A percentile compares a stretch with the other conserved stretches of the same genome.
Evolutionary conservation across 2,329 filamentous ascomycete species (phyloP).

Genomic region (Trichoderma sp.): DNA sequence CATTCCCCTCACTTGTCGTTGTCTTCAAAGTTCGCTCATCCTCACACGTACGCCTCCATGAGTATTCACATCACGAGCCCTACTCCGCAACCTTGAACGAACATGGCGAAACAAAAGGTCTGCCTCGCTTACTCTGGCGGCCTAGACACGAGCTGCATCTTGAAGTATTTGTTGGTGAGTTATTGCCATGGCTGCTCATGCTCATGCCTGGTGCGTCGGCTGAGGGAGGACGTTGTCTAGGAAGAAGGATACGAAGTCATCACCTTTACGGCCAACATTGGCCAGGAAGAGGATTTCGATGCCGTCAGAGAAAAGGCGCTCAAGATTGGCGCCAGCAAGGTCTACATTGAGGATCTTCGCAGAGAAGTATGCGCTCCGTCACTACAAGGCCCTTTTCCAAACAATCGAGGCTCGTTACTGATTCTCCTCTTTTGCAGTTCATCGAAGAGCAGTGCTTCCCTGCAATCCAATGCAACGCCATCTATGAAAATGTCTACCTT

Average conservation of each 20-base stretch:
- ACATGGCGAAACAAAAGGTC: too few relatives aligned
- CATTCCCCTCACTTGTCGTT: neutral
- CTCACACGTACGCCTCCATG: too few relatives aligned
- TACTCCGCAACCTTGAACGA: too few relatives aligned
- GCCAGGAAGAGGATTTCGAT: constrained; percentile 11
- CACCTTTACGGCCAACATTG: constrained; percentile 13
- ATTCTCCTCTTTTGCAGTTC: neutral
- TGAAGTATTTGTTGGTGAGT: constrained; percentile 9
- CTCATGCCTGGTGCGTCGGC: neutral
- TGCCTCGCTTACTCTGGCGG: constrained; percentile 16
- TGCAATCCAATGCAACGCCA: constrained; percentile 47
- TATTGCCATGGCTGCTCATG: neutral
- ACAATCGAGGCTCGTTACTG: neutral
- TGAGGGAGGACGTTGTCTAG: neutral
- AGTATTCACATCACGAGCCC: too few relatives aligned
- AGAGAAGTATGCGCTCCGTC: neutral
- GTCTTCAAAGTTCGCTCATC: too few relatives aligned
- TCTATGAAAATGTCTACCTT: constrained; percentile 59
- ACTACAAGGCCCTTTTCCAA: neutral
- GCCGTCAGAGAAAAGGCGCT: constrained; percentile 11
- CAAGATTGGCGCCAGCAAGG: constrained; percentile 17
- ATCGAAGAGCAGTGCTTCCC: constrained; percentile 11
- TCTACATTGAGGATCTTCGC: constrained; percentile 12
- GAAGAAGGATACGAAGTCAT: constrained; percentile 9
- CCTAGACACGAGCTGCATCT: constrained; percentile 9